Evolutionary conservation across 2,329 filamentous ascomycete genomes (phyloP).

Genomic region (Epichloe aotearoae): DNA sequence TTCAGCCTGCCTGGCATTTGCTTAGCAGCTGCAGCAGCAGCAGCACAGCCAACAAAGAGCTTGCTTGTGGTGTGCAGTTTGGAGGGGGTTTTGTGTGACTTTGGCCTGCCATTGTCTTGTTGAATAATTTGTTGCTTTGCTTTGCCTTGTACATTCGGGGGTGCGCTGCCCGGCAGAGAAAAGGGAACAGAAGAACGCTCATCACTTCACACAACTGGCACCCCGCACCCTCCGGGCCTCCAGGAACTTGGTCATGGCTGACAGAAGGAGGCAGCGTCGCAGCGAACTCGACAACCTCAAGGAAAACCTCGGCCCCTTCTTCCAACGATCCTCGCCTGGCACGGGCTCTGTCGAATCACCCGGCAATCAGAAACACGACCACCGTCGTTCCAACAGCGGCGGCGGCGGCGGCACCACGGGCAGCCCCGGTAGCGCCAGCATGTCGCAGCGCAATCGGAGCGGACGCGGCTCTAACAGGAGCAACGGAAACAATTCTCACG

Average conservation of each 20-base stretch:
- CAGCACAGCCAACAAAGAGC: too few relatives aligned
- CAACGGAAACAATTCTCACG: slow-evolving; percentile 25
- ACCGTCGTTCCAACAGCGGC: slow-evolving; percentile 6
- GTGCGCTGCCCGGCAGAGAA: too few relatives aligned
- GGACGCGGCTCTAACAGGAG: slow-evolving; percentile 31
- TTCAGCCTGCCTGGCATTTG: background rate
- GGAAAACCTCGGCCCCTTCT: slow-evolving; percentile 22
- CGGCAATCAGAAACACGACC: slow-evolving; percentile 7
- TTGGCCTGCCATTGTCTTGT: too few relatives aligned
- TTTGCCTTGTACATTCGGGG: too few relatives aligned
- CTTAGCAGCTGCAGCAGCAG: background rate
- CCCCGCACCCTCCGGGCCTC: background rate
- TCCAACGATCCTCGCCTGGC: slow-evolving; percentile 14
- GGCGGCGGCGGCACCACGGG: slow-evolving; percentile 1
- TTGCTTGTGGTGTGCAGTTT: too few relatives aligned
- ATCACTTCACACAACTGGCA: background rate
- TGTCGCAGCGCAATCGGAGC: slow-evolving; percentile 32
- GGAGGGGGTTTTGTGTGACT: too few relatives aligned
- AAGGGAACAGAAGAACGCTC: background rate
- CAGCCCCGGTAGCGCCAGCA: slow-evolving; percentile 10
- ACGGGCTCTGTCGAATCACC: background rate
- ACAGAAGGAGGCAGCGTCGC: slow-evolving; percentile 19
- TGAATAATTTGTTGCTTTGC: too few relatives aligned
- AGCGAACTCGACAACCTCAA: slow-evolving; percentile 21
- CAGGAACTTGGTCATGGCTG: slow-evolving; percentile 16